Conservation (phyloP, 177 flowering plant genomes). For the Vitis hybrid region DNA sequence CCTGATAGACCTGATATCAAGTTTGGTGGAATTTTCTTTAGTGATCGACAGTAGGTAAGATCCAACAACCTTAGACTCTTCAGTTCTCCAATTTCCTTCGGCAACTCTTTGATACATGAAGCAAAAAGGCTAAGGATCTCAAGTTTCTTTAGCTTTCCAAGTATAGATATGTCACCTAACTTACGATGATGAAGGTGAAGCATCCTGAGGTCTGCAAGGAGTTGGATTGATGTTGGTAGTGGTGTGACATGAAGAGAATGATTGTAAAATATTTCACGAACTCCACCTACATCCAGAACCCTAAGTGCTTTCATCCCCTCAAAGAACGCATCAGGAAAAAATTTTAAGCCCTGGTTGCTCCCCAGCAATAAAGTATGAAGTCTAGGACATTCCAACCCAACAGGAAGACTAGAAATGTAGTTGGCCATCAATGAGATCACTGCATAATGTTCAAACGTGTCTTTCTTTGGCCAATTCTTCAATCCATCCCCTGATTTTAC, state of each 20-base stretch:
- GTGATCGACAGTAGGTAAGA: not conserved
- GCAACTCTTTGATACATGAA: not conserved
- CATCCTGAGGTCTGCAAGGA: not conserved
- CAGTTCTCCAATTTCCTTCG: conserved; percentile 4
- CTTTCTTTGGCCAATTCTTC: conserved; percentile 1
- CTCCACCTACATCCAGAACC: not conserved
- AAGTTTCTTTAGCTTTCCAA: not conserved
- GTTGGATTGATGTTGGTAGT: not conserved
- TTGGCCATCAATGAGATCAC: not conserved
- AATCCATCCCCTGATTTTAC: conserved; percentile 1
- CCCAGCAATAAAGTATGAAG: conserved; percentile 3
- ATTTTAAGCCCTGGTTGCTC: not conserved
- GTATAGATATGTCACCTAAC: not conserved
- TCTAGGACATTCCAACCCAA: not conserved
- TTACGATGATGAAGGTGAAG: not conserved
- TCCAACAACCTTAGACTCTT: not conserved
- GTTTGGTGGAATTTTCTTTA: not conserved
- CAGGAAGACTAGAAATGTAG: not conserved
- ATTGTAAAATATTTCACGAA: too few relatives aligned
- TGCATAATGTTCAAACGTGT: not conserved
- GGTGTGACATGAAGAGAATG: not conserved
- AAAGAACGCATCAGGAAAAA: not conserved
- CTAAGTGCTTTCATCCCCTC: not conserved
- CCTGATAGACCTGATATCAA: not conserved
- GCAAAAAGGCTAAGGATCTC: not conserved